Conservation (phyloP, 2,329 filamentous ascomycete genomes). For the Talaromyces marneffei region DNA sequence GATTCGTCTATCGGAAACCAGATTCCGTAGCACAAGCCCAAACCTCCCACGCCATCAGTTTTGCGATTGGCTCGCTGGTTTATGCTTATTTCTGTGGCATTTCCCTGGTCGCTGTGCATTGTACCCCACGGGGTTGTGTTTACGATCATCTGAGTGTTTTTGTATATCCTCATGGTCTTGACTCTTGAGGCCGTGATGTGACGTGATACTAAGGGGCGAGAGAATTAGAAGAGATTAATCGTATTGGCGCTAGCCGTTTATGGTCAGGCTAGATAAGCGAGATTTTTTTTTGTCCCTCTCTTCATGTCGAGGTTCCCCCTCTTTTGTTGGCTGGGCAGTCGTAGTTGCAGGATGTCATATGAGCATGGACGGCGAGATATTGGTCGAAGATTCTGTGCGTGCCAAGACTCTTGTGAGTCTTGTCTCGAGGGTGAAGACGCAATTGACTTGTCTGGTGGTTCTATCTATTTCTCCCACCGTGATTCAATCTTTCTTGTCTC, state of each 20-base stretch:
- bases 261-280: not conserved
- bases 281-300: not conserved
- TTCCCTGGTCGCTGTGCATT: not conserved
- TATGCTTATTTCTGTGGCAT: conserved; percentile 6
- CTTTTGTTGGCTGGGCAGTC: not conserved
- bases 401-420: not conserved
- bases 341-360: not conserved
- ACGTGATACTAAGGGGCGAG: not conserved
- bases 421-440: not conserved
- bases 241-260: not conserved
- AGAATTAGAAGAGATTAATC: too few relatives aligned
- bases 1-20: conserved; percentile 9
- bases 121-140: conserved; percentile 2
- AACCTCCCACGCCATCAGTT: not conserved
- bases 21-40: conserved; percentile 8
- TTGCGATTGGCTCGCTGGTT: not conserved
- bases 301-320: not conserved
- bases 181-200: not conserved
- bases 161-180: not conserved
- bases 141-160: too few relatives aligned
- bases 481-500: not conserved
- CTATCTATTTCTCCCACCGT: not conserved
- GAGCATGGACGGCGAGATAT: not conserved
- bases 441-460: not conserved
- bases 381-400: not conserved